Conservation (phyloP, 2,329 filamentous ascomycete species). For the Dothidotthia symphoricarpi region DNA sequence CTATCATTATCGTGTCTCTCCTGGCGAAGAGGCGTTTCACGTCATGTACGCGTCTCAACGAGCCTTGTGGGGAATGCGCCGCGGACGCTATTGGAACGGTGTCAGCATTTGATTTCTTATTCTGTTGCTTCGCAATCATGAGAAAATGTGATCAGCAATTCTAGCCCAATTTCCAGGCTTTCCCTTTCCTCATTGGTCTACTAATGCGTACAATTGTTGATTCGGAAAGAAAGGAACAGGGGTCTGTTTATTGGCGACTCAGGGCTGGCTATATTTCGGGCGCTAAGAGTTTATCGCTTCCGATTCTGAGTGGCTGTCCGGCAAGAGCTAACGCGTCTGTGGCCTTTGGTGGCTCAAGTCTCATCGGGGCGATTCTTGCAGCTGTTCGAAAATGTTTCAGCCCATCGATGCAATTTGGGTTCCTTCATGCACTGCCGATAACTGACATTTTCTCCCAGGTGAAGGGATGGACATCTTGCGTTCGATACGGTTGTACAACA, state of each 20-base stretch:
- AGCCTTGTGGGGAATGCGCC: conserved; percentile 22
- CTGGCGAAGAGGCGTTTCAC: conserved; percentile 22
- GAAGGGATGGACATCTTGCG: conserved; percentile 31
- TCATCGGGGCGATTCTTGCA: conserved; percentile 31
- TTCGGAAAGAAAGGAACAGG: conserved; percentile 38
- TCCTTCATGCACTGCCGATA: conserved; percentile 38
- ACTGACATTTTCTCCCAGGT: conserved; percentile 23
- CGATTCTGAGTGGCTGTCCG: conserved; percentile 34
- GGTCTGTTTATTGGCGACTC: conserved; percentile 32
- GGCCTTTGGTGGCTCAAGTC: conserved; percentile 28
- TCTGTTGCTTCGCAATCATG: conserved; percentile 39
- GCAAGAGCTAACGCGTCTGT: conserved; percentile 35
- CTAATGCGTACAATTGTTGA: conserved; percentile 29
- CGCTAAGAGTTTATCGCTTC: conserved; percentile 37
- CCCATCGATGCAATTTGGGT: conserved; percentile 24
- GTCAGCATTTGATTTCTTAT: conserved; percentile 23
- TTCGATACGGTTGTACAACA: conserved; percentile 26
- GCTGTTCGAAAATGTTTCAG: conserved; percentile 39
- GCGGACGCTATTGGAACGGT: conserved; percentile 32
- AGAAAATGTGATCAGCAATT: conserved; percentile 41
- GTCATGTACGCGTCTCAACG: conserved; percentile 16
- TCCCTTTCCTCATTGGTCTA: conserved; percentile 31
- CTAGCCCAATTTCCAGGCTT: conserved; percentile 29
- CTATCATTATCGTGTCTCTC: conserved; percentile 26
- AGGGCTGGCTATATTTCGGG: conserved; percentile 30